Conservation (phyloP, 2,329 filamentous ascomycete species). For the Hirsutella thompsonii region DNA sequence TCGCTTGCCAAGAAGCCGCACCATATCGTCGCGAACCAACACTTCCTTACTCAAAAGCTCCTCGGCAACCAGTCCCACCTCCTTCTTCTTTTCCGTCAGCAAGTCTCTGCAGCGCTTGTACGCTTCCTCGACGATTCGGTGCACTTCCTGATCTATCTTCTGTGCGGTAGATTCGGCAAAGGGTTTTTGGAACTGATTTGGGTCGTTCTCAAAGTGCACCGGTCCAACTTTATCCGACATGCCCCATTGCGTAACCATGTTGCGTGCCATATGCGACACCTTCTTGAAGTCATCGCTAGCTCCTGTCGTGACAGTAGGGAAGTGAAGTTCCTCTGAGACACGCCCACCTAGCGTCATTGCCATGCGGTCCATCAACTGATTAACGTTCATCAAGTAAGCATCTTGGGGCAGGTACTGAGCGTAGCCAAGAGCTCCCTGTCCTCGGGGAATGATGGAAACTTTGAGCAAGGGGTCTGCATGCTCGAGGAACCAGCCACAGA, state of each 20-base stretch:
- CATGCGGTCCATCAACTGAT: slow-evolving; percentile 98
- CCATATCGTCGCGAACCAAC: slow-evolving; percentile 80
- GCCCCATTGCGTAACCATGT: slow-evolving; percentile 99
- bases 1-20: slow-evolving; percentile 71
- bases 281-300: slow-evolving; percentile 98
- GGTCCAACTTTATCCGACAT: slow-evolving; percentile 94
- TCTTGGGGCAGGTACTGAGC: slow-evolving; percentile 94
- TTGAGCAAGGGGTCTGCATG: slow-evolving; percentile 96
- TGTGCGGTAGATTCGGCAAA: slow-evolving; percentile 92
- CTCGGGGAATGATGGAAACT: slow-evolving; percentile 95
- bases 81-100: slow-evolving; percentile 71
- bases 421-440: slow-evolving; percentile 85
- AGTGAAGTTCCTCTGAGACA: slow-evolving; percentile 91
- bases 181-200: slow-evolving; percentile 78
- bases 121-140: slow-evolving; percentile 80
- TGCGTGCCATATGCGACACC: slow-evolving; percentile 87
- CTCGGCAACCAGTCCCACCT: slow-evolving; percentile 83
- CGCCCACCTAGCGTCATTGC: slow-evolving; percentile 97
- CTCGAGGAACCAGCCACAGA: slow-evolving; percentile 96
- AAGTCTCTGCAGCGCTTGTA: slow-evolving; percentile 84
- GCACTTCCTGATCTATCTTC: slow-evolving; percentile 83
- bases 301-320: slow-evolving; percentile 89
- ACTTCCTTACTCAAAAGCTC: slow-evolving; percentile 89
- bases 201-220: slow-evolving; percentile 76
- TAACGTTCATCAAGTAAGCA: slow-evolving; percentile 88